Evolutionary conservation across 768 basidiomycete genomes (phyloP), one percentile per base, ranked within the genome.

Genomic region (Boletus patriciae): DNA sequence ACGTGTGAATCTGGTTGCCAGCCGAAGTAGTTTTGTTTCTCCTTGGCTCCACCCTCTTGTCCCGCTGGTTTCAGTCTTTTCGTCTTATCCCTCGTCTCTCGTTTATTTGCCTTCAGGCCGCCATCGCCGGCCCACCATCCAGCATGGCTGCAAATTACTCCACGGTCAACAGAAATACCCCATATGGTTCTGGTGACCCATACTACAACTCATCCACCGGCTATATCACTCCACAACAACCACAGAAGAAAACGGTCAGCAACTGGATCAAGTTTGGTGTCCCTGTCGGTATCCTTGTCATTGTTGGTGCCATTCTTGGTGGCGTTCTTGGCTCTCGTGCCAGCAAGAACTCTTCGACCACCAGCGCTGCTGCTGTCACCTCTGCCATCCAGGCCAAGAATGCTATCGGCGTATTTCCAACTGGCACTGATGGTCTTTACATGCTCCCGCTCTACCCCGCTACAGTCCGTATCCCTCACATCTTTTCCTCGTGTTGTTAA

Each of bases 401-500:
- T 40, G 77, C 77, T n/a, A 57, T 85, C 33, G 90, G 87, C 19
- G 69, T 83, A 40, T 91, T 86, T 66, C 83, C 94, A 29, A 87
- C 87, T 2, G 84, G 85, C 6, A 97, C 94, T 18, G 80, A 94
- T 67, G 83, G 84, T 64, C 78, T 83, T 47, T 96, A 84, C 69
- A 80, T 88, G 76, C 78, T 92, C 53, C 95, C 95, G 1, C 67
- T 94, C 27, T 96, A 95, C 70, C 92, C 94, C 7, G 87, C 91
- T 19, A 91, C 91, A 6, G 94, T 95, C 59, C 76, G 92, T 83
- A 23, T 52, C 52, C 37, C 34, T 54, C 21, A 16, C n/a, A n/a
- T 27, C 21, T 45, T 54, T 19, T 23, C 40, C 37, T 46, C 31
- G 19, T 31, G 51, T 42, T 12, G 36, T 54, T 46, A 18, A 50